Evolutionary conservation across 257 asterid species (phyloP), one percentile per base, ranked within the genome.

Genomic region (Nemophila menziesii): DNA sequence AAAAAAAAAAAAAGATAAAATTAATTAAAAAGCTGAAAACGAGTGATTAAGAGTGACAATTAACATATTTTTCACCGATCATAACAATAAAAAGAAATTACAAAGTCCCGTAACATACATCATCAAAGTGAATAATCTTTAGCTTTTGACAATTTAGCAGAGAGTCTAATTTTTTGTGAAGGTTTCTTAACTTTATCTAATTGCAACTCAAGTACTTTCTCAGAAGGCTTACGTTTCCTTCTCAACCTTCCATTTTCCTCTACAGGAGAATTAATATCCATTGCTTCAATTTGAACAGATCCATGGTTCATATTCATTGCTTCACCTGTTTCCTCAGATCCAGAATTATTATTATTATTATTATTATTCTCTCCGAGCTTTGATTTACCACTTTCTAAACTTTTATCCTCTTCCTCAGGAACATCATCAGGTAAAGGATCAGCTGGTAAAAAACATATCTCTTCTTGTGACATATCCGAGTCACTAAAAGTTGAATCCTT

Each of bases 401-500:
- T 54, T 61, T 61, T 67, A 48, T 73, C 86, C 60, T 71, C 81
- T 65, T 62, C 80, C 64, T 78, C 96, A 41, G 76, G 68, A 73
- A 55, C 61, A 76, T 82, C 94, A 76, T 82, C 94, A 0, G 80
- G 84, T 50, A 59, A 46, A 10, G 96, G 96, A 33, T 82, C 78
- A 20, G 86, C 77, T 29, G 94, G 94, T 73, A 86, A 72, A 70
- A 67, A 86, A 48, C 83, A 55, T 39, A 82, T 51, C 59, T 82
- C 96, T 29, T 63, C 92, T 53, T 77, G 80, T 8, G 96, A 86
- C 70, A 71, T 67, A 64, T 86, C 94, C 16, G 94, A 81, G 68
- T 86, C 96, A 60, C 96, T 82, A 59, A 86, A 79, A 52, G 78
- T 56, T n/a, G 90, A 60, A 58, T 86, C 92, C 55, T 69, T 77